These are phyloP conservation scores for Rhodotorula sp. DNA, from an alignment of 1,284 basidiomycete species.

Conservation along the genomic window DNA sequence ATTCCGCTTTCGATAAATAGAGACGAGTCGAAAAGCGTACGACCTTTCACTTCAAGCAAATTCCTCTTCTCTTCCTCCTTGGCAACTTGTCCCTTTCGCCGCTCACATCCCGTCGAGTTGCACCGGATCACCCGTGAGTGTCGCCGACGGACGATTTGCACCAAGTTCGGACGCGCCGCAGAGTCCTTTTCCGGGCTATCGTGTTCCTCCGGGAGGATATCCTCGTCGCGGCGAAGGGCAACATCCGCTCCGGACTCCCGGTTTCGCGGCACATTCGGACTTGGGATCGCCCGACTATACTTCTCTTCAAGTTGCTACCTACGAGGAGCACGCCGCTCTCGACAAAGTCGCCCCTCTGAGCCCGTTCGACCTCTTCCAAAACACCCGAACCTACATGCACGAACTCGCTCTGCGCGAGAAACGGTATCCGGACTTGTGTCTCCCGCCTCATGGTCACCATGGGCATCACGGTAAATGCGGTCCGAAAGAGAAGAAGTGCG, in stretches of 20 bases:
- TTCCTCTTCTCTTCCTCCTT: not conserved
- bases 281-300: no score
- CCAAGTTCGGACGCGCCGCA: not conserved
- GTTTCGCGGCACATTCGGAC: no score
- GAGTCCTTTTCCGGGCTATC: slow-evolving; percentile 1
- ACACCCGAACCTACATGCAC: not conserved
- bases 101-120: not conserved
- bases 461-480: not conserved
- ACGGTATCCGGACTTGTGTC: not conserved
- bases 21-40: not conserved
- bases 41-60: not conserved
- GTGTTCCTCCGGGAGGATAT: slow-evolving; percentile 17
- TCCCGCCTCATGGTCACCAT: no score
- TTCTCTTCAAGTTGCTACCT: no score
- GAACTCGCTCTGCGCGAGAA: not conserved
- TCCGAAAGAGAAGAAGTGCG: no score
- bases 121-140: not conserved
- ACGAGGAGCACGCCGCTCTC: no score
- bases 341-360: not conserved
- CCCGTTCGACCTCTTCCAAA: not conserved
- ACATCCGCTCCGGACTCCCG: not conserved
- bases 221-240: not conserved
- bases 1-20: not conserved
- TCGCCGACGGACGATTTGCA: no score
- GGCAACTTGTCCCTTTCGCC: not conserved